phyloP scores from a whole-genome alignment of 805 yeast genomes.

The Isabelozyma heimii region DNA sequence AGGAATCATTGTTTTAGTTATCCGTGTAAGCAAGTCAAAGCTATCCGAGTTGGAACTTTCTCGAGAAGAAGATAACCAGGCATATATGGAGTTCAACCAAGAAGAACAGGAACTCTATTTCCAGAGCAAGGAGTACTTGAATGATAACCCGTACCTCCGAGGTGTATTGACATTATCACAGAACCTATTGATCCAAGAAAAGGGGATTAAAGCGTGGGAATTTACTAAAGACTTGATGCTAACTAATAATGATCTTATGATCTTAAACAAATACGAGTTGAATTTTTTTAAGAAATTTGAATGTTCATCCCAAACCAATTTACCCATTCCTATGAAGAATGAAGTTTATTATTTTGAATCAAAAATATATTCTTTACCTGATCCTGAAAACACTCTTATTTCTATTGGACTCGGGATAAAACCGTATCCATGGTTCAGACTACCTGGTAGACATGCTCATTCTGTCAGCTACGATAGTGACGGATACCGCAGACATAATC shows the following conservation, averaged over 20 bases:
- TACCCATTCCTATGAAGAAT: conserved; percentile 79
- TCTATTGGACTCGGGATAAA: conserved; percentile 79
- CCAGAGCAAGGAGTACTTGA: conserved; percentile 54
- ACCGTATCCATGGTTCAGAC: conserved; percentile 90
- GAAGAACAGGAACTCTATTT: conserved; percentile 69
- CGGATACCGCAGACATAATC: conserved; percentile 77
- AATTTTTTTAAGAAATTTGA: conserved; percentile 58
- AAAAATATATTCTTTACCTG: conserved; percentile 70
- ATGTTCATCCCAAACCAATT: conserved; percentile 71
- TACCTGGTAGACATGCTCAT: conserved; percentile 88
- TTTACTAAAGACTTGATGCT: conserved; percentile 60
- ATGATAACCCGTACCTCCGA: conserved; percentile 28
- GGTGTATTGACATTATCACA: conserved; percentile 57
- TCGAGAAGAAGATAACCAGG: conserved; percentile 56
- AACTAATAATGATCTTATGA: conserved; percentile 54
- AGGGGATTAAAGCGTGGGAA: conserved; percentile 89
- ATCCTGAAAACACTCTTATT: conserved; percentile 52
- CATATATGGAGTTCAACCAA: conserved; percentile 58
- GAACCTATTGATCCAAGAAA: conserved; percentile 70
- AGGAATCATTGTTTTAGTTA: background rate
- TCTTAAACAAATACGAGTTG: conserved; percentile 64
- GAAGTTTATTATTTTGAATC: conserved; percentile 89
- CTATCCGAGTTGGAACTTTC: conserved; percentile 35
- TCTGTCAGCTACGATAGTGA: conserved; percentile 86
- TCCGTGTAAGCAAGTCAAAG: background rate